Evolutionary conservation across 1,284 basidiomycete species (phyloP).

Genomic region (Puccinia coronata): DNA sequence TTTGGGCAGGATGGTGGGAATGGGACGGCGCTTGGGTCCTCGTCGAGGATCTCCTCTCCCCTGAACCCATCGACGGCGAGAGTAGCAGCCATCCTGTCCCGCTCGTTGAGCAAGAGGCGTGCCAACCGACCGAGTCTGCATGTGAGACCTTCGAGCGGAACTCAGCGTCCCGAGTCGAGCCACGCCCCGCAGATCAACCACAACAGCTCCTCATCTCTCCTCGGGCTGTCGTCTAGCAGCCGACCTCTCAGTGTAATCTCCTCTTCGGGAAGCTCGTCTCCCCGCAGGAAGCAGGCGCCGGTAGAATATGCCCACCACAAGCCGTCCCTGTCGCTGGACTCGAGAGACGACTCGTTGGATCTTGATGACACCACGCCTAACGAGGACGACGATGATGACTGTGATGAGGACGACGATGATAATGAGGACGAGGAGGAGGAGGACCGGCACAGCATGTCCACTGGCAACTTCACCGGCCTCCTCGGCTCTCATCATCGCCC

Average conservation of each 20-base stretch:
- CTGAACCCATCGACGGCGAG: constrained; percentile 47
- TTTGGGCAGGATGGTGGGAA: constrained; percentile 63
- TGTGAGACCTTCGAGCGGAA: constrained; percentile 2
- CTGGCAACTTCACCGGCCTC: not conserved
- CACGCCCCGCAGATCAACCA: not conserved
- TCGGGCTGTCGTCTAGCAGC: not conserved
- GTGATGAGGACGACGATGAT: constrained; percentile 23
- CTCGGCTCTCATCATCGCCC: not conserved
- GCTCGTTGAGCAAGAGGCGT: constrained; percentile 48
- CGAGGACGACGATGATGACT: constrained; percentile 31
- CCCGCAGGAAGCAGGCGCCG: not conserved
- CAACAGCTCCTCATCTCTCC: not conserved
- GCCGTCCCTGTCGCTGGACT: constrained; percentile 31
- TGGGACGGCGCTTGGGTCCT: not conserved
- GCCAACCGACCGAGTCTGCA: constrained; percentile 47
- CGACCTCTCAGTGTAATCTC: constrained; percentile 21
- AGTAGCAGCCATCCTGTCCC: constrained; percentile 44
- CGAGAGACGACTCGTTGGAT: not conserved
- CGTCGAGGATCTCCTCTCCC: constrained; percentile 34
- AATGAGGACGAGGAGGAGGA: constrained; percentile 14
- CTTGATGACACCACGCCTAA: constrained; percentile 7
- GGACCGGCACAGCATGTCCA: not conserved
- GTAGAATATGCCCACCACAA: not conserved
- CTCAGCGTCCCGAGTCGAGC: not conserved
- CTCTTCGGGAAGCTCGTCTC: constrained; percentile 10